These are phyloP conservation scores for Puccinia hordei DNA, from an alignment of 1,284 basidiomycete species.

Conservation along the genomic window DNA sequence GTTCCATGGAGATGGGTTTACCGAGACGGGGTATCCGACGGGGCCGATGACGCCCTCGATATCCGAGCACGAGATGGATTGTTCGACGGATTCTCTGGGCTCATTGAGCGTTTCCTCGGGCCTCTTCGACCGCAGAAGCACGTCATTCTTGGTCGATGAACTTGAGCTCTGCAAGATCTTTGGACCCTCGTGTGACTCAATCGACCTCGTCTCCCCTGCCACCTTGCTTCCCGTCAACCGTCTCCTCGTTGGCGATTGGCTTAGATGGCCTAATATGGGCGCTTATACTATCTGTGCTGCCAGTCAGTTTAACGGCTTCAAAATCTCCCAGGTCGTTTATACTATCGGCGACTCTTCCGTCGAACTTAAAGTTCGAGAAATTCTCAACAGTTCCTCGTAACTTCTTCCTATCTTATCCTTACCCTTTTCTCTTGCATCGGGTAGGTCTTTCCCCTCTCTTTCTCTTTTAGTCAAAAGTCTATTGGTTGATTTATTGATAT, in stretches of 20 bases:
- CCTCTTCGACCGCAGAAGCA: neutral
- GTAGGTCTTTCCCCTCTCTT: neutral
- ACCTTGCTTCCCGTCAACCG: slow-evolving; percentile 66
- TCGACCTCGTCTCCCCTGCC: slow-evolving; percentile 74
- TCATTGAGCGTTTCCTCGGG: neutral
- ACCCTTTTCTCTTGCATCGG: neutral
- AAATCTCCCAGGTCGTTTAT: slow-evolving; percentile 60
- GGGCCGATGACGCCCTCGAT: slow-evolving; percentile 15
- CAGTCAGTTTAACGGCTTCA: slow-evolving; percentile 62
- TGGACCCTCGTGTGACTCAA: slow-evolving; percentile 82
- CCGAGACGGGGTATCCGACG: neutral
- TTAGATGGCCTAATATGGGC: slow-evolving; percentile 87
- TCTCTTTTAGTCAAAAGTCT: neutral
- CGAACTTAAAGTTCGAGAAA: slow-evolving; percentile 6
- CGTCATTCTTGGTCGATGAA: slow-evolving; percentile 11
- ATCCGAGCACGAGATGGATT: slow-evolving; percentile 31
- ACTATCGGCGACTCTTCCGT: slow-evolving; percentile 57
- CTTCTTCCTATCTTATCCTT: neutral
- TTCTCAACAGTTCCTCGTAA: neutral
- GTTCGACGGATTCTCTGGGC: slow-evolving; percentile 12
- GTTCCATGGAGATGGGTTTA: slow-evolving; percentile 49
- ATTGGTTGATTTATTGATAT: too few species aligned
- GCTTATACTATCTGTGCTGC: slow-evolving; percentile 91
- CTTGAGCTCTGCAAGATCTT: slow-evolving; percentile 63
- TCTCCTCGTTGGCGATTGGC: slow-evolving; percentile 82